Conservation (phyloP, 129 eudicot genomes). For the Tagetes erecta region DNA sequence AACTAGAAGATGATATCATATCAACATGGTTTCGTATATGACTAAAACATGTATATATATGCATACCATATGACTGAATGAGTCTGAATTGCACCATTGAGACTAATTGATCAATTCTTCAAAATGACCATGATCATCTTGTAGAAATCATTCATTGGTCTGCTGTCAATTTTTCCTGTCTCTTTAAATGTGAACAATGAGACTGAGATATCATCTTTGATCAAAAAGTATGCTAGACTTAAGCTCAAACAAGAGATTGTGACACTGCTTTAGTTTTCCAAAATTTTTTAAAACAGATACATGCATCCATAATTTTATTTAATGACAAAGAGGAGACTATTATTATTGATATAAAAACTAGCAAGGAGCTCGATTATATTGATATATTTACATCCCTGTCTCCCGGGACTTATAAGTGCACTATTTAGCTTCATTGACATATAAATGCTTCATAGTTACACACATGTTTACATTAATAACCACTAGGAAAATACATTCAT, state of each 20-base stretch:
- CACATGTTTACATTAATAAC: too few species aligned
- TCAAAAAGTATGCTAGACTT: not conserved
- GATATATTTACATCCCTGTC: too few species aligned
- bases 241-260: conserved; percentile 1
- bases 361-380: too few species aligned
- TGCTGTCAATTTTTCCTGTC: conserved; percentile 27
- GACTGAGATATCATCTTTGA: not conserved
- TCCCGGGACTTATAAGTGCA: too few species aligned
- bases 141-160: conserved; percentile 13
- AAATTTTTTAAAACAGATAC: not conserved
- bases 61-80: conserved; percentile 14
- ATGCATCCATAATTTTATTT: too few species aligned
- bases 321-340: too few species aligned
- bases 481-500: too few species aligned
- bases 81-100: not conserved
- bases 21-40: conserved; percentile 32
- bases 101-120: not conserved
- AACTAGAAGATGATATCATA: conserved; percentile 21
- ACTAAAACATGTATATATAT: conserved; percentile 26
- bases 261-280: conserved; percentile 11
- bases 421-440: too few species aligned
- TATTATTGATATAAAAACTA: too few species aligned
- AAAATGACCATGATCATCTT: conserved; percentile 16
- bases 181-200: conserved; percentile 37
- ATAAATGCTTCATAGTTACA: too few species aligned